Evolutionary conservation across 129 eudicot genomes (phyloP).

Genomic region (Artemisia annua): DNA sequence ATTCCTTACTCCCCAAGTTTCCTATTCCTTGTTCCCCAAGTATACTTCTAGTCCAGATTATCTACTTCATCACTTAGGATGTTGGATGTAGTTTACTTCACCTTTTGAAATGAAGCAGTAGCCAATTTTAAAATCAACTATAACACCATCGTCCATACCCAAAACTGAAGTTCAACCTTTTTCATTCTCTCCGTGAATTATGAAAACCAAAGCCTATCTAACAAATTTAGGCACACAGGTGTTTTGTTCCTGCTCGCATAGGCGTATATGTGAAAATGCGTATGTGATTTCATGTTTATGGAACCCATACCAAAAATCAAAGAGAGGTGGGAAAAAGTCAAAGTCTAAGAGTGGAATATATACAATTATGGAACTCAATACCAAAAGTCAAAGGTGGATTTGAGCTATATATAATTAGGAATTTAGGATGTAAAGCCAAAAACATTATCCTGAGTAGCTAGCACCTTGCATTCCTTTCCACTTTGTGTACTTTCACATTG

Average conservation of each 20-base stretch:
- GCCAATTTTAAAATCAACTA: background rate
- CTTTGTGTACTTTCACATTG: constrained; percentile 4
- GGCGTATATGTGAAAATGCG: background rate
- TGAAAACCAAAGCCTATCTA: too few species aligned
- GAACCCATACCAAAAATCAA: background rate
- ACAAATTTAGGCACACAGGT: too few species aligned
- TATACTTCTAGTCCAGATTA: too few species aligned
- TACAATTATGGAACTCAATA: background rate
- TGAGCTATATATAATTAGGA: too few species aligned
- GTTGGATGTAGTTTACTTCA: background rate
- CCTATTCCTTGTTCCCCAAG: too few species aligned
- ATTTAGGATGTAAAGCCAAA: constrained; percentile 4
- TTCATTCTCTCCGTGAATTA: background rate
- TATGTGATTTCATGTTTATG: background rate
- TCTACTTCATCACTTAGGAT: too few species aligned
- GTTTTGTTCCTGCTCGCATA: background rate
- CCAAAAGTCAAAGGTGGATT: constrained; percentile 16
- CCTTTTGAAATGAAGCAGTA: background rate
- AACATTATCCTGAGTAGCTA: constrained; percentile 4
- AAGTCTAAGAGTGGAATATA: background rate
- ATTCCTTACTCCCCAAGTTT: too few species aligned
- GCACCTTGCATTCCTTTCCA: constrained; percentile 21
- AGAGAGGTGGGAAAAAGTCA: constrained; percentile 5
- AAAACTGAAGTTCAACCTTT: constrained; percentile 3
- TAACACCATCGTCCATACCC: background rate